Base-by-base conservation (phyloP, 139 green algal species). In the Haematococcus sp. region DNA sequence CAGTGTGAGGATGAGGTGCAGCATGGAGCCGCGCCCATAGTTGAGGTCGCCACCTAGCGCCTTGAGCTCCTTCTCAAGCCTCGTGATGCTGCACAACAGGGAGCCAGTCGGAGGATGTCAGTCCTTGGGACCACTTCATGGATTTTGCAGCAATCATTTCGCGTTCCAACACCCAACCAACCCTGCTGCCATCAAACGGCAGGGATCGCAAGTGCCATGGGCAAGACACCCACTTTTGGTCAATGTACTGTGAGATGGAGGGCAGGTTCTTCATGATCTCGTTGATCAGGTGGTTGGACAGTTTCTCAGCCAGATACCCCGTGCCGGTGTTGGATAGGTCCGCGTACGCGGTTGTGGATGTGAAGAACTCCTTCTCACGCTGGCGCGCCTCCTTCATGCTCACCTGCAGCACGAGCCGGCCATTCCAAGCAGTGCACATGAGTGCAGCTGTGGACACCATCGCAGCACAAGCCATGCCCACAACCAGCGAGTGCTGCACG, bases 1-100 rank as follows among this genome's bases (percentile, higher is more conserved):
- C 35, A 96, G 78, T 51, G 85, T 90, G 27, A 98, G 87, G 61
- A 96, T 88, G 44, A 95, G 86, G 82, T 98, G 93, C 68, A 98
- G 77, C 93, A 98, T 97, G 60, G 86, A 87, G 63, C 93, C 93
- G 25, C 91, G 80, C 63, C 80, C 88, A 43, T 82, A 76, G 25
- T 75, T 86, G 51, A 89, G 73, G 72, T 83, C 84, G 52, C 79
- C 85, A 27, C 93, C 93, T 74, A 97, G 75, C 23, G 79, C 84
- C 52, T 90, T 82, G 30, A 95, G 77, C 79, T 97, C 90, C 63
- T 83, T 87, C 76, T 95, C 74, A 55, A 94, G 76, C 58, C 85
- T 76, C 32, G 80, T 71, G 46, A 96, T 89, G 77, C 84, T 89
- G 78, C 44, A 25, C n/a, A 32, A 25, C n/a, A 32, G n/a, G 2